Evolutionary conservation across 768 basidiomycete genomes (phyloP), one percentile per base, ranked within the genome.

Genomic region (Lentinula guzmanii): DNA sequence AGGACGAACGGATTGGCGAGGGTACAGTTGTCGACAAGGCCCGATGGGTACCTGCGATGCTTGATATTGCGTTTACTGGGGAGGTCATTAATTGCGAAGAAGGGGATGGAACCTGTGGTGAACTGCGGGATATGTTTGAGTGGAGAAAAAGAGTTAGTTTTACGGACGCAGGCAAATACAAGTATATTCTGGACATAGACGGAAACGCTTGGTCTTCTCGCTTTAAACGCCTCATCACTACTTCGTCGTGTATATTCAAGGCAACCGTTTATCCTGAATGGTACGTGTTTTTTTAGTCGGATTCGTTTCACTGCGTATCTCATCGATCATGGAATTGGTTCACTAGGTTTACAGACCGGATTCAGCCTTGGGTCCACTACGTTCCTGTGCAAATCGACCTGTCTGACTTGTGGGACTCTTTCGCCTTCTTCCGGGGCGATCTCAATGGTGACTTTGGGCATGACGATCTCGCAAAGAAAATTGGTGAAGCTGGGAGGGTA

Each of bases 241-340:
- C 82, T 24, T 86, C 87, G 28, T 77, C 87, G 0, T 72, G 87
- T 15, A 74, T 89, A 5, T 82, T 90, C 74, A 89, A 90, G 67
- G 76, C 84, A 39, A 89, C 87, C 0, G 80, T 89, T 63, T 89
- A 86, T 67, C 87, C 87, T 0, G 89, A 90, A 72, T 90, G 89
- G 89, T 85, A 67, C 11, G 74, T 64, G 33, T 4, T 4, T 55
- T 7, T 37, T 21, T 39, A 8, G 37, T 39, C 21, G 2, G 16
- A 16, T 18, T 45, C 16, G 54, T 58, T 50, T 31, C 16, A 42
- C 45, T 34, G 28, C 54, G 4, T 28, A 18, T 8, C 56, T 42
- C 15, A 43, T 52, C 39, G 55, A 34, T 39, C 60, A 35, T 58
- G 34, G 48, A 33, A 42, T 43, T 8, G 16, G n/a, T 11, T n/a